phyloP scores from a whole-genome alignment of 768 basidiomycete species.

The Lentinula lateritia region DNA sequence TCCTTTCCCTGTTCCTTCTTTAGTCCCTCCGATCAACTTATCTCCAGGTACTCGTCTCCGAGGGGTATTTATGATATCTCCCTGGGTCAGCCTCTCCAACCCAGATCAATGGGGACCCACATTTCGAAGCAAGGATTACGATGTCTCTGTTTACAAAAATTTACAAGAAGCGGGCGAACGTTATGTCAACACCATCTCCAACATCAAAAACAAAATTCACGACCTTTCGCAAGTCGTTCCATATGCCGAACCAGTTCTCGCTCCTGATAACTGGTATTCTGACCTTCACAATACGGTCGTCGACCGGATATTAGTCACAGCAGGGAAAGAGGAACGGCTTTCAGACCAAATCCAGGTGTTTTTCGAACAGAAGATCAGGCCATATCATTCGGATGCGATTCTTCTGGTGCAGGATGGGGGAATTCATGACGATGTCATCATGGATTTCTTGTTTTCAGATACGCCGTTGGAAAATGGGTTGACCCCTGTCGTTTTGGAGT shows the following conservation, averaged over 20 bases:
- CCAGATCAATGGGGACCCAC: constrained; percentile 17
- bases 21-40: constrained; percentile 13
- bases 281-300: constrained; percentile 22
- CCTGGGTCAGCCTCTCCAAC: constrained; percentile 11
- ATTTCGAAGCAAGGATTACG: constrained; percentile 7
- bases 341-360: constrained; percentile 22
- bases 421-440: constrained; percentile 30
- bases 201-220: constrained; percentile 19
- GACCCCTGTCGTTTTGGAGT: background rate
- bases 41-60: constrained; percentile 15
- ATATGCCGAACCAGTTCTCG: constrained; percentile 25
- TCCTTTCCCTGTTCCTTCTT: constrained; percentile 4
- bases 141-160: background rate
- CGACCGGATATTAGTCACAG: constrained; percentile 28
- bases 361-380: background rate
- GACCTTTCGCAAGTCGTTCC: constrained; percentile 5
- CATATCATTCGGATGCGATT: constrained; percentile 11
- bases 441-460: constrained; percentile 15
- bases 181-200: constrained; percentile 17
- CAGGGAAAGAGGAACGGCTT: constrained; percentile 27
- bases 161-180: background rate
- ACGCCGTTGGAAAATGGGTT: background rate
- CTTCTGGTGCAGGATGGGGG: constrained; percentile 25
- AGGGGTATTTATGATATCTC: constrained; percentile 30
- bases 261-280: constrained; percentile 29